phyloP scores from a whole-genome alignment of 2,329 filamentous ascomycete genomes.

The Pseudodiploospora longispora region DNA sequence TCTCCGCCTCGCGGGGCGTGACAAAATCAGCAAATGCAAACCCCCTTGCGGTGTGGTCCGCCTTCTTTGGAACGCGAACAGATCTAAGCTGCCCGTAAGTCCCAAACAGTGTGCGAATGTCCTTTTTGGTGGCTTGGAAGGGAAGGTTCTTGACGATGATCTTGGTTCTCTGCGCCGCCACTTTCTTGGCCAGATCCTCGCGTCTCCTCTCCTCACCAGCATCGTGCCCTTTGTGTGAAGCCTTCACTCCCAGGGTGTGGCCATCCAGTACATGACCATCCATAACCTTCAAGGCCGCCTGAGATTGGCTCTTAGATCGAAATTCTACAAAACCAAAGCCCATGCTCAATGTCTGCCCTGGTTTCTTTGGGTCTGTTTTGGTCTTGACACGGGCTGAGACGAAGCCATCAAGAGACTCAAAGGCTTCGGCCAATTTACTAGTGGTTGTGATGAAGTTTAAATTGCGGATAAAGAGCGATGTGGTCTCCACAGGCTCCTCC shows the following conservation, averaged over 20 bases:
- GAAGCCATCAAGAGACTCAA: constrained; percentile 78
- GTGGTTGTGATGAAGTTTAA: constrained; percentile 86
- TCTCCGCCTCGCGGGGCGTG: constrained; percentile 79
- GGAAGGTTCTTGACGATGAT: constrained; percentile 97
- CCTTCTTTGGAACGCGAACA: constrained; percentile 90
- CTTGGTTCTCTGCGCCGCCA: constrained; percentile 71
- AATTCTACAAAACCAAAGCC: constrained; percentile 96
- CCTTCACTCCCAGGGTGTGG: constrained; percentile 76
- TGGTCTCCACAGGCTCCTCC: constrained; percentile 52
- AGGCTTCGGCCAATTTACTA: constrained; percentile 65
- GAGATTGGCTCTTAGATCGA: constrained; percentile 65
- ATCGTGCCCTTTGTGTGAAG: constrained; percentile 79
- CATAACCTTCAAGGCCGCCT: constrained; percentile 76
- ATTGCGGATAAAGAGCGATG: constrained; percentile 90
- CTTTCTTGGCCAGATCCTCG: constrained; percentile 76
- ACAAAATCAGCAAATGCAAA: constrained; percentile 97
- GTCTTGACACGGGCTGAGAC: constrained; percentile 86
- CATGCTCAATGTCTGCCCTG: constrained; percentile 86
- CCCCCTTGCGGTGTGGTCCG: constrained; percentile 78
- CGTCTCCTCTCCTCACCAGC: constrained; percentile 79
- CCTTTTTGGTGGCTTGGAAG: constrained; percentile 91
- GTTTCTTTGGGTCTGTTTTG: constrained; percentile 84
- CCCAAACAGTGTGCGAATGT: constrained; percentile 76
- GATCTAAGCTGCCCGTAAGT: constrained; percentile 88
- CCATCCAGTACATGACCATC: constrained; percentile 81